These are phyloP conservation scores for Alternaria rosae DNA, from an alignment of 2,329 filamentous ascomycete genomes.

Conservation along the genomic window DNA sequence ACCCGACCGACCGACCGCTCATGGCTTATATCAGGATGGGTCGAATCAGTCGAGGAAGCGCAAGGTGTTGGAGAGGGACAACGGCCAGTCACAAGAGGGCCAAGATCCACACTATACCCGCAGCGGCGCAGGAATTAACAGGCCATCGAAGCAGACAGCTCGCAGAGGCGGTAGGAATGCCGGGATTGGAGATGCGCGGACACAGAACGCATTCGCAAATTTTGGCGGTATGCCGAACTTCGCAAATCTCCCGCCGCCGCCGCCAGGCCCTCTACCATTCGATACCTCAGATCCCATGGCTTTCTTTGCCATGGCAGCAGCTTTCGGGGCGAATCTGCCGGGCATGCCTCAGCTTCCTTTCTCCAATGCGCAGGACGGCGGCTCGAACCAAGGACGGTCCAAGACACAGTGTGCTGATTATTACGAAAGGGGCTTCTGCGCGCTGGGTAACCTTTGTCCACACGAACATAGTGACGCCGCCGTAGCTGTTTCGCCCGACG, in stretches of 20 bases:
- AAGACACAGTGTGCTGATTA: conserved; percentile 71
- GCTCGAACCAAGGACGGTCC: conserved; percentile 19
- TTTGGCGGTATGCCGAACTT: conserved; percentile 24
- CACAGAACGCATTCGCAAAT: conserved; percentile 13
- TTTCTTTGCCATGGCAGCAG: conserved; percentile 67
- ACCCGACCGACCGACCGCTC: conserved; percentile 19
- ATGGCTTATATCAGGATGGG: conserved; percentile 14
- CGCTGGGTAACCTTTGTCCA: conserved; percentile 69
- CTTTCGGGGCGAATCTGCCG: conserved; percentile 50
- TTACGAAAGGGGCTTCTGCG: conserved; percentile 75
- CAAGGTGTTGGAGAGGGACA: conserved; percentile 62
- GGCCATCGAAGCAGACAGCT: conserved; percentile 65
- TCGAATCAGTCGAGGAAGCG: conserved; percentile 61
- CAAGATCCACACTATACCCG: conserved; percentile 51
- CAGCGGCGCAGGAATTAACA: conserved; percentile 40
- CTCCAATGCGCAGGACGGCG: conserved; percentile 42
- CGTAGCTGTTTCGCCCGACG: conserved; percentile 17
- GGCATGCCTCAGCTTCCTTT: conserved; percentile 48
- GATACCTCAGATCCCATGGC: conserved; percentile 69
- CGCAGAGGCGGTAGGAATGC: conserved; percentile 53
- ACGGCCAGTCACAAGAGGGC: conserved; percentile 51
- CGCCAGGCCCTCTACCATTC: conserved; percentile 60
- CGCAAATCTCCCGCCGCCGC: conserved; percentile 47
- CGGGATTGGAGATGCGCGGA: conserved; percentile 9
- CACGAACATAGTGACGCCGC: conserved; percentile 69